These are phyloP conservation scores for Gymnopilus junonius DNA, from an alignment of 768 basidiomycete species.

Conservation along the genomic window DNA sequence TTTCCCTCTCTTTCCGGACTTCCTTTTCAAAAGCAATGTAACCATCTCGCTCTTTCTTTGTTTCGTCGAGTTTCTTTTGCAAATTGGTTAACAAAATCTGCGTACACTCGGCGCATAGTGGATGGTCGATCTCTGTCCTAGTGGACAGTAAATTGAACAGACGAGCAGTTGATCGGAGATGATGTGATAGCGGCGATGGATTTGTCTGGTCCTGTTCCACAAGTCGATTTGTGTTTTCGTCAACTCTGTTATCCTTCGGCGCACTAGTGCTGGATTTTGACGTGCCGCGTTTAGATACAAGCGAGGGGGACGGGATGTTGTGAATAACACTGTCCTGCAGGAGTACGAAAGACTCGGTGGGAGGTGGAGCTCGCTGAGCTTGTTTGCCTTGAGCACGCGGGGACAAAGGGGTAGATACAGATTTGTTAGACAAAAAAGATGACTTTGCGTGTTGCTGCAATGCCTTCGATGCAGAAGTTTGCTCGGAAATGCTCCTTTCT, in stretches of 20 bases:
- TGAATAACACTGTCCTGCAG: constrained; percentile 83
- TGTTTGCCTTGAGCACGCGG: constrained; percentile 65
- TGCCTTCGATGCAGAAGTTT: constrained; percentile 55
- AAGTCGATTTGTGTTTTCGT: constrained; percentile 36
- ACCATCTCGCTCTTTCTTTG: constrained; percentile 88
- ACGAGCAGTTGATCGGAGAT: constrained; percentile 73
- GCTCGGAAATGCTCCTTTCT: constrained; percentile 51
- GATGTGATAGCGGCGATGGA: constrained; percentile 78
- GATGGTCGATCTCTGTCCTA: constrained; percentile 86
- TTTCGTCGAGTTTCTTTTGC: constrained; percentile 84
- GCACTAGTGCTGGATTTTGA: constrained; percentile 37
- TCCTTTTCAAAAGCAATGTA: constrained; percentile 94
- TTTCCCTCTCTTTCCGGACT: constrained; percentile 78
- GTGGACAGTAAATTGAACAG: constrained; percentile 80
- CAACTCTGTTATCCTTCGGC: constrained; percentile 29
- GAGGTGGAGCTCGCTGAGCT: constrained; percentile 57
- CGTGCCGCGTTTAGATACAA: constrained; percentile 48
- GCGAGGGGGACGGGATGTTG: constrained; percentile 62
- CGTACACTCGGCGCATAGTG: constrained; percentile 94
- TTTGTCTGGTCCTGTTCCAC: constrained; percentile 57
- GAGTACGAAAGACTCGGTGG: constrained; percentile 91
- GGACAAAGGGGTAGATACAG: constrained; percentile 42
- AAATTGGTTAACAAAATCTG: constrained; percentile 77
- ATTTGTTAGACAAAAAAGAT: constrained; percentile 35
- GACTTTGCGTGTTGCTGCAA: constrained; percentile 67